phyloP scores from a whole-genome alignment of 768 basidiomycete genomes.

The Chalciporus chontae region DNA sequence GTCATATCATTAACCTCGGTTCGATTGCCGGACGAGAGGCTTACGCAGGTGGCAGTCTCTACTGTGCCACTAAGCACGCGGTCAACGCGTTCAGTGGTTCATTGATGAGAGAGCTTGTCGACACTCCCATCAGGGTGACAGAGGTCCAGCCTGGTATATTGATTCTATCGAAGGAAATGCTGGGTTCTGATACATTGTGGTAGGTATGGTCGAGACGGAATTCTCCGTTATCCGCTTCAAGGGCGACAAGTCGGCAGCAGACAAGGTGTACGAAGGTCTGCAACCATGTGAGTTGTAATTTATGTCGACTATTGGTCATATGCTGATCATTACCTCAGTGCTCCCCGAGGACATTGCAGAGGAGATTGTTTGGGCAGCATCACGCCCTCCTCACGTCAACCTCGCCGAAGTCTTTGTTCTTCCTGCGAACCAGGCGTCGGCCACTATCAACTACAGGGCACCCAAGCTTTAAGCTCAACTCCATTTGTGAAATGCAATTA shows the following conservation, averaged over 20 bases:
- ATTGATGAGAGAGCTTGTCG: constrained; percentile 82
- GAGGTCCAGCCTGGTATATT: constrained; percentile 86
- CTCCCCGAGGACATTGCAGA: constrained; percentile 88
- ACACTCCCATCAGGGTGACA: constrained; percentile 89
- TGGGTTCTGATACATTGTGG: background rate
- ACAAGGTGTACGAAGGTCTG: constrained; percentile 88
- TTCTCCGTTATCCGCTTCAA: constrained; percentile 90
- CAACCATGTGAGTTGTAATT: constrained; percentile 63
- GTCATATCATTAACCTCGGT: constrained; percentile 93
- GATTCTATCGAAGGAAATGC: constrained; percentile 1
- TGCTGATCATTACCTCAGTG: constrained; percentile 43
- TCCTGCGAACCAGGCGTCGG: constrained; percentile 76
- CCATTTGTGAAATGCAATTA: background rate
- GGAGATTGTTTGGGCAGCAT: constrained; percentile 96
- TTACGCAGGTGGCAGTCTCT: constrained; percentile 89
- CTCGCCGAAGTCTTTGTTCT: constrained; percentile 78
- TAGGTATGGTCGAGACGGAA: constrained; percentile 86
- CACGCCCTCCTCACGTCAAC: constrained; percentile 89
- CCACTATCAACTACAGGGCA: constrained; percentile 57
- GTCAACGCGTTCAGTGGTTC: constrained; percentile 84
- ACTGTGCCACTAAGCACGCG: constrained; percentile 87
- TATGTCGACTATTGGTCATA: background rate
- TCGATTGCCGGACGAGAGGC: constrained; percentile 87
- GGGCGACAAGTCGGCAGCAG: constrained; percentile 78
- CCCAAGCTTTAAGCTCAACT: constrained; percentile 10